phyloP scores from a whole-genome alignment of 2,329 filamentous ascomycete species.

The Shiraia sp. region DNA sequence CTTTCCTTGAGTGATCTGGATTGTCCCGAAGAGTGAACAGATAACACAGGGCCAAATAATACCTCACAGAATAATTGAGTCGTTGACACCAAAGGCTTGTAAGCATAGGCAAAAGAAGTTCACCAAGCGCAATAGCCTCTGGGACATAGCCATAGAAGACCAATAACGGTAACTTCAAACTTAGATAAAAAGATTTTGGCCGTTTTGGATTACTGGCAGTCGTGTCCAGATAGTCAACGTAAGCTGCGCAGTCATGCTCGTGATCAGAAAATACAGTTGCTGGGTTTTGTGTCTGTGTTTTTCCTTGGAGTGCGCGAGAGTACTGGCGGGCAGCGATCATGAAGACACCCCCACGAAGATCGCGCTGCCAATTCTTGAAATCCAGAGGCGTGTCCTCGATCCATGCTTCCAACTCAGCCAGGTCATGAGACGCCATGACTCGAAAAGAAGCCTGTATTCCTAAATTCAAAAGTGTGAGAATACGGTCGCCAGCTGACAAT shows the following conservation, averaged over 20 bases:
- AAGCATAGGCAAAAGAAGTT: conserved; percentile 46
- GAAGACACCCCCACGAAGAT: conserved; percentile 72
- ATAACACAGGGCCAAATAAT: conserved; percentile 50
- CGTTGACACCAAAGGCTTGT: conserved; percentile 51
- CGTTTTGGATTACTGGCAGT: conserved; percentile 62
- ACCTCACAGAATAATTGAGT: conserved; percentile 47
- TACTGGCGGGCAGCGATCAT: conserved; percentile 69
- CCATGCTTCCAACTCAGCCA: conserved; percentile 70
- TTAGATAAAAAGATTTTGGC: conserved; percentile 70
- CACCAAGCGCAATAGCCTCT: conserved; percentile 49
- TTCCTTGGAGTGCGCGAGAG: conserved; percentile 73
- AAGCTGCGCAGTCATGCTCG: conserved; percentile 64
- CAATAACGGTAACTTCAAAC: conserved; percentile 49
- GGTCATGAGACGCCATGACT: conserved; percentile 71
- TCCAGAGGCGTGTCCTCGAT: conserved; percentile 75
- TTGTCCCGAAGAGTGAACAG: conserved; percentile 46
- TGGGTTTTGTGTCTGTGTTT: conserved; percentile 61
- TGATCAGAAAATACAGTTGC: conserved; percentile 67
- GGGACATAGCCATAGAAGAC: conserved; percentile 49
- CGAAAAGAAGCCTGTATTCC: conserved; percentile 69
- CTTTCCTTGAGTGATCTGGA: conserved; percentile 43
- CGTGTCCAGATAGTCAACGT: conserved; percentile 56
- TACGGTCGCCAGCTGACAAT: conserved; percentile 69
- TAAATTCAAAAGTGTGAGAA: conserved; percentile 71
- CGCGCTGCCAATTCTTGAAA: conserved; percentile 71